Base-by-base conservation (phyloP, 768 basidiomycete species). In the Termitomyces sp. region DNA sequence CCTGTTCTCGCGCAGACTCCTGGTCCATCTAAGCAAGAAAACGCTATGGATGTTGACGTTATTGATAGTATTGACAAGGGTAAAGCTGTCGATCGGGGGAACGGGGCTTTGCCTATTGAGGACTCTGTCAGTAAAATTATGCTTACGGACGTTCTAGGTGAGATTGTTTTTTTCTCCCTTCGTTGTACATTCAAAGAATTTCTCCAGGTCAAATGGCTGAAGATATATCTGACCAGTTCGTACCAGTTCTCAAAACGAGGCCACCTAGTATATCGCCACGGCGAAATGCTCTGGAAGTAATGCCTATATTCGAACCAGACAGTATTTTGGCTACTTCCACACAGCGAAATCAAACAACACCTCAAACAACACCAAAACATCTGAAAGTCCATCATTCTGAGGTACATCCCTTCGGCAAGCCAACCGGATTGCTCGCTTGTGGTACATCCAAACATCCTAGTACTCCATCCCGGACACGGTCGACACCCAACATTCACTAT, bases 21-120 rank as follows among this genome's bases (percentile, higher is more conserved):
- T 28, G 30, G 34, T 8, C 39, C 46, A 55, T 19, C 19, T 9
- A 32, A 25, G 14, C 44, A n/a, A 27, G 40, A 37, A 30, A 48
- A 52, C 10, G 57, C 44, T 23, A 59, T 55, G 54, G 54, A 59
- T 8, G 60, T 57, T 50, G 62, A 52, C 11, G 23, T 42, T 14
- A 41, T 37, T 40, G 49, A 56, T 27, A 48, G 12, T 16, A 65
- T 68, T 37, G 59, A 60, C 3, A 67, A 68, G 45, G 61, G 58
- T 9, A 60, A 65, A 37, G 61, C 56, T 5, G 45, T 55, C 19
- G 45, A 55, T 28, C 28, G 65, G 27, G 68, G 68, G 2, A 72
- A 74, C 55, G 71, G 67, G 10, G 71, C 65, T 40, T 64, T 59
- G 17, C 70, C 68, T 52, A 68, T 67, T 9, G 54, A 61, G 25